phyloP scores from a whole-genome alignment of 805 yeast genomes.

The Candida jianshihensis region DNA sequence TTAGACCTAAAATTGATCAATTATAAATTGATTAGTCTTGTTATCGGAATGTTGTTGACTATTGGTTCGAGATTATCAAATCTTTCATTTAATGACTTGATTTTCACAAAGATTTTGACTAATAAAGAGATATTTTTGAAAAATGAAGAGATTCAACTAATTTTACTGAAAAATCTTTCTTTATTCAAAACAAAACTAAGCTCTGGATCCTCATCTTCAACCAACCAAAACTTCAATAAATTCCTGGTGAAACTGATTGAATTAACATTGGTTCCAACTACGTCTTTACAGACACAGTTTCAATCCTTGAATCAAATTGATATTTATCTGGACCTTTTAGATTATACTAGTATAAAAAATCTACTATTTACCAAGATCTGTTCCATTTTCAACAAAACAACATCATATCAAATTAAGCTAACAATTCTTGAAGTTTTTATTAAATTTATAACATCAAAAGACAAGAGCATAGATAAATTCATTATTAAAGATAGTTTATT shows the following conservation, averaged over 20 bases:
- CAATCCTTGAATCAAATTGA: conserved; percentile 38
- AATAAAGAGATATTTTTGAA: conserved; percentile 29
- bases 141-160: conserved; percentile 33
- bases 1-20: conserved; percentile 24
- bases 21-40: neutral
- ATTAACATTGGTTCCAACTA: conserved; percentile 23
- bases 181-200: conserved; percentile 39
- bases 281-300: conserved; percentile 43
- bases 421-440: conserved; percentile 57
- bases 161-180: conserved; percentile 41
- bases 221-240: conserved; percentile 40
- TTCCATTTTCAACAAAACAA: conserved; percentile 74
- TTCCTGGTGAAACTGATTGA: conserved; percentile 38
- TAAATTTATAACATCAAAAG: conserved; percentile 38
- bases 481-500: conserved; percentile 70
- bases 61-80: conserved; percentile 66
- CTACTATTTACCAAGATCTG: conserved; percentile 69
- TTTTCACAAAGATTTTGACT: conserved; percentile 36
- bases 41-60: conserved; percentile 30
- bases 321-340: conserved; percentile 40
- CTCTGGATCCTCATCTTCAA: conserved; percentile 1
- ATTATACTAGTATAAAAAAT: conserved; percentile 65
- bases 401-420: conserved; percentile 71
- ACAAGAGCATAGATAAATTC: conserved; percentile 60
- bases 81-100: conserved; percentile 67